phyloP scores from a whole-genome alignment of 2,329 filamentous ascomycete genomes.

The Hypomyces rosellus region DNA sequence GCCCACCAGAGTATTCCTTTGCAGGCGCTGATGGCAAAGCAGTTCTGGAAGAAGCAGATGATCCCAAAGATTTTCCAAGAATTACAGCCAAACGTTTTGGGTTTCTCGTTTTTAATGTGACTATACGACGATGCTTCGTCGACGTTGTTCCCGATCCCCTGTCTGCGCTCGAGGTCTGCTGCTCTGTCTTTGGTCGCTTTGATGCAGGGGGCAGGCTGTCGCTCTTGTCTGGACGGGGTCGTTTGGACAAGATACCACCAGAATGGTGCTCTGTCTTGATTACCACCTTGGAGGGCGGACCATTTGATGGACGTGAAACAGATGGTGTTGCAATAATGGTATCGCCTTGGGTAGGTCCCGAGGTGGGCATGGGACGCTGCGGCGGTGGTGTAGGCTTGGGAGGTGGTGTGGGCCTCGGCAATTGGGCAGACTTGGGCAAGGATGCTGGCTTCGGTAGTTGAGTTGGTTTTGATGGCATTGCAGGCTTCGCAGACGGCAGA shows the following conservation, averaged over 20 bases:
- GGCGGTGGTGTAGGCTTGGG: slow-evolving; percentile 12
- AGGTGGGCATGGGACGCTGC: neutral
- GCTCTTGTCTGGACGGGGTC: slow-evolving; percentile 32
- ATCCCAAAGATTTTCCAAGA: slow-evolving; percentile 22
- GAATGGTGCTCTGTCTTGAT: slow-evolving; percentile 4
- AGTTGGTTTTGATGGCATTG: neutral
- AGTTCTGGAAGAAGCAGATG: slow-evolving; percentile 20
- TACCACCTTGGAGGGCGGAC: slow-evolving; percentile 6
- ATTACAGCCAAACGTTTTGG: slow-evolving; percentile 29
- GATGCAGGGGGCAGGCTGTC: slow-evolving; percentile 28
- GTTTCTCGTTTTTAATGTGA: slow-evolving; percentile 31
- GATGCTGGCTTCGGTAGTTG: neutral
- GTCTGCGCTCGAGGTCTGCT: slow-evolving; percentile 16
- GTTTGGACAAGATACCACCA: slow-evolving; percentile 21
- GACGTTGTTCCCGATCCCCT: slow-evolving; percentile 3
- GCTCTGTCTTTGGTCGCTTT: slow-evolving; percentile 34
- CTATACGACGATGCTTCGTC: slow-evolving; percentile 27
- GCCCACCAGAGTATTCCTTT: slow-evolving; percentile 19
- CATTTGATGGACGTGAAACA: slow-evolving; percentile 19
- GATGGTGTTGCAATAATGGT: slow-evolving; percentile 22
- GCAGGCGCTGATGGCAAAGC: slow-evolving; percentile 27
- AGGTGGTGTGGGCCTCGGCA: neutral
- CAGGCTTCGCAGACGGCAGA: neutral
- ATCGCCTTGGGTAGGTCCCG: slow-evolving; percentile 14
- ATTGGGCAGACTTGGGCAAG: neutral